A percentile compares a stretch with the other conserved stretches of the same genome.
phyloP scores from a whole-genome alignment of 2,329 filamentous ascomycete species.

The Clarireedia homoeocarpa region DNA sequence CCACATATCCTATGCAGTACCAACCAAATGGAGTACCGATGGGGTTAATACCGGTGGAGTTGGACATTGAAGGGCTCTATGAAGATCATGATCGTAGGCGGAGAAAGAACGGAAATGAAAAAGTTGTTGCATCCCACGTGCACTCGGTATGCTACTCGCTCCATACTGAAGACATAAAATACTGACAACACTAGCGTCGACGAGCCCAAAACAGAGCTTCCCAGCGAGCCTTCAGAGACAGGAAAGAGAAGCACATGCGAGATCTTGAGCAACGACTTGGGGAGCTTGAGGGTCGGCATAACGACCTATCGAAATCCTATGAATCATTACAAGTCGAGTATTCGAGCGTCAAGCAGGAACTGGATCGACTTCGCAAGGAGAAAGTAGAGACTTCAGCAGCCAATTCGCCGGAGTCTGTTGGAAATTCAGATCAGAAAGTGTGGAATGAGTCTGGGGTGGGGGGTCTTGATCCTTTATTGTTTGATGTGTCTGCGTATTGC shows the following conservation, averaged over 20 bases:
- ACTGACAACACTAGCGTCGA: constrained; percentile 36
- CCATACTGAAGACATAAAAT: not conserved
- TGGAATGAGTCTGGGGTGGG: constrained; percentile 22
- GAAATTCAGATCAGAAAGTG: constrained; percentile 11
- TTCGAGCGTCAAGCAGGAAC: constrained; percentile 25
- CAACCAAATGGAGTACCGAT: constrained; percentile 19
- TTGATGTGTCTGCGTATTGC: constrained; percentile 28
- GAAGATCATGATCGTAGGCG: constrained; percentile 29
- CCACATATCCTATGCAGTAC: constrained; percentile 26
- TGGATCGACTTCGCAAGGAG: constrained; percentile 24
- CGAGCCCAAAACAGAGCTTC: constrained; percentile 54
- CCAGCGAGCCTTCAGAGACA: constrained; percentile 52
- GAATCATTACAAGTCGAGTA: constrained; percentile 37
- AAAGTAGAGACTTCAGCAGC: not conserved
- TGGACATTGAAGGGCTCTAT: constrained; percentile 29
- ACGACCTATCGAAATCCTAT: constrained; percentile 47
- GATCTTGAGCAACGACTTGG: constrained; percentile 51
- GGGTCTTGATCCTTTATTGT: constrained; percentile 25
- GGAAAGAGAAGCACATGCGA: constrained; percentile 57
- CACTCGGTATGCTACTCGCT: constrained; percentile 25
- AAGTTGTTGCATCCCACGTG: constrained; percentile 27
- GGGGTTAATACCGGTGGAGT: constrained; percentile 27
- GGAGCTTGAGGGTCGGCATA: constrained; percentile 47
- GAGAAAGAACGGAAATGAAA: constrained; percentile 25
- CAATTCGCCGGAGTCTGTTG: constrained; percentile 5